phyloP scores from a whole-genome alignment of 2,329 filamentous ascomycete genomes.

The Sarocladium strictum region DNA sequence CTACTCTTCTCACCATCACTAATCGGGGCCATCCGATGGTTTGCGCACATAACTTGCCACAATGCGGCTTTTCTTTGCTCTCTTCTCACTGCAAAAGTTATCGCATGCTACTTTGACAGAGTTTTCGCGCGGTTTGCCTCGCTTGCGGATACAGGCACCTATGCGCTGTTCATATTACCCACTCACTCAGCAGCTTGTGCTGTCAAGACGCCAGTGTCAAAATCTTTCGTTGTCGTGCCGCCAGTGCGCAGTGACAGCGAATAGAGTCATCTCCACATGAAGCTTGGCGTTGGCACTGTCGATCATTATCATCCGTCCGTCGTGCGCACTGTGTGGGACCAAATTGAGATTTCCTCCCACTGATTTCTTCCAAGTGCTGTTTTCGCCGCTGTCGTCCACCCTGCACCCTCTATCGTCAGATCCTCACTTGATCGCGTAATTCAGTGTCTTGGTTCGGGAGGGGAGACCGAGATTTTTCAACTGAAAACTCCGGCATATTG shows the following conservation, averaged over 20 bases:
- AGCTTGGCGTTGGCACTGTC: constrained; percentile 6
- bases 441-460: no score
- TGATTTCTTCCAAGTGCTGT: background rate
- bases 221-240: background rate
- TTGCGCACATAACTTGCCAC: no score
- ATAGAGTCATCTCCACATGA: background rate
- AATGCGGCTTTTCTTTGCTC: background rate
- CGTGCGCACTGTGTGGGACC: constrained; percentile 1
- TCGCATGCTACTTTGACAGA: background rate
- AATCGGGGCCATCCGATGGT: background rate
- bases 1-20: no score
- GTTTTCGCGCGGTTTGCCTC: background rate
- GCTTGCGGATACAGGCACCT: no score
- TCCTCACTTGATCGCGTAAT: no score
- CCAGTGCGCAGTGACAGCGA: background rate
- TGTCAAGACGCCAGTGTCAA: background rate
- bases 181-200: background rate
- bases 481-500: no score
- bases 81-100: no score
- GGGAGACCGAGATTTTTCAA: no score
- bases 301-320: background rate
- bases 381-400: background rate
- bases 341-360: background rate
- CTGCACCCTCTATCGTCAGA: constrained; percentile 33
- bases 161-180: no score